phyloP scores from a whole-genome alignment of 441 rosid genomes.

The Erodium trifolium region DNA sequence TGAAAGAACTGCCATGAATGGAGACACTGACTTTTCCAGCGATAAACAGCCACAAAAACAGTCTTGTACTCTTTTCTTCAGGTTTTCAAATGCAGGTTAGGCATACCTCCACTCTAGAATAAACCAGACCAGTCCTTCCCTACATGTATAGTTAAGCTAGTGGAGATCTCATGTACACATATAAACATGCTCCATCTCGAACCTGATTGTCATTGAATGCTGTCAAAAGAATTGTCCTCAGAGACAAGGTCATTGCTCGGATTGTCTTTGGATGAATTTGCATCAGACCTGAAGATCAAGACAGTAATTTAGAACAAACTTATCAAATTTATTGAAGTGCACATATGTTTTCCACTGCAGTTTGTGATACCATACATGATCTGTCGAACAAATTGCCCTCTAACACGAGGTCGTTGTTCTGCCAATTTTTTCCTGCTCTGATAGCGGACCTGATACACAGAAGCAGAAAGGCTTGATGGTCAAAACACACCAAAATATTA shows the following conservation, averaged over 20 bases:
- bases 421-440: constrained; percentile 44
- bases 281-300: constrained; percentile 28
- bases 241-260: constrained; percentile 25
- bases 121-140: neutral
- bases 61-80: neutral
- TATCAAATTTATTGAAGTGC: neutral
- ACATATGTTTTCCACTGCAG: neutral
- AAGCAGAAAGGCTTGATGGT: constrained; percentile 9
- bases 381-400: constrained; percentile 41
- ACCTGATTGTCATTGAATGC: constrained; percentile 22
- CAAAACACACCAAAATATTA: neutral
- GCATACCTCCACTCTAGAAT: too few relatives aligned
- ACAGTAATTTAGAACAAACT: constrained; percentile 1
- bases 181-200: neutral
- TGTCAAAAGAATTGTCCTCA: constrained; percentile 31
- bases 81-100: neutral
- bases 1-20: neutral
- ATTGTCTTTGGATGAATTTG: constrained; percentile 22
- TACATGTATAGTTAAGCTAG: neutral
- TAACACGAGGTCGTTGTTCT: constrained; percentile 42
- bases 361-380: constrained; percentile 17
- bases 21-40: neutral
- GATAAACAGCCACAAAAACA: neutral
- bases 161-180: constrained; percentile 16
- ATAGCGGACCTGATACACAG: constrained; percentile 33